Evolutionary conservation across 1,139 yeast species (phyloP), one percentile per base, ranked within the genome.

Genomic region (Magnusiomyces tetraspermus): DNA sequence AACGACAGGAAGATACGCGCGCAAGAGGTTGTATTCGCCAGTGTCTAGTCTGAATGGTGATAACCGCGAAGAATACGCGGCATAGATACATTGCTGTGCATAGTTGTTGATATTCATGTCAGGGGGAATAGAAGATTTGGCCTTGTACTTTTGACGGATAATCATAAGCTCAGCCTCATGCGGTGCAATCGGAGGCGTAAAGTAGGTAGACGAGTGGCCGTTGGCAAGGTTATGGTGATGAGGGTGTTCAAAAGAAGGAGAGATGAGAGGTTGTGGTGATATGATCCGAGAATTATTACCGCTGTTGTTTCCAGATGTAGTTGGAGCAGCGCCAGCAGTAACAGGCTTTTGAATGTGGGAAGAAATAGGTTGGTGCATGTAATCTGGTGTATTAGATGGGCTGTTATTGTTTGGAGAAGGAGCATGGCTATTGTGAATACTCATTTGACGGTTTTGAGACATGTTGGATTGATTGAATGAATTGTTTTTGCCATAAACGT

Each of bases 1-100:
- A 1, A 66, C 57, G 42, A 66, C 64, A 33, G 67, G 65, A 49
- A 72, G 60, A 30, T 64, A 63, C 10, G 63, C 58, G 13, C 72
- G 63, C 47, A 73, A 61, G 24, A 70, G 58, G 44, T 63, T 61
- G 57, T 68, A 68, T 59, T 73, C 76, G 28, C 64, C 67, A 6
- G 61, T 38, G 49, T 66, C 68, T 40, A 73, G 61, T 10, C 65
- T 55, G 56, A 63, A 67, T 2, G 76, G 74, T 1, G 70, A 66
- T 41, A 73, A 58, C 2, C 75, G 63, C 3, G 73, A 69, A 5
- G 74, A 69, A n/a, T 65, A 58, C 0, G 76, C 76, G 6, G 76
- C 74, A 2, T 68, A 68, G 1, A 67, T 63, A 49, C 75, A 71
- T 56, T 71, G 73, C 26, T 70, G 66, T 0, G 72, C 75, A 51